Percentiles rank a stretch among this genome's conserved stretches.
These are phyloP conservation scores for Cryptococcus hybrid DNA, from an alignment of 1,284 basidiomycete genomes.

Conservation along the genomic window DNA sequence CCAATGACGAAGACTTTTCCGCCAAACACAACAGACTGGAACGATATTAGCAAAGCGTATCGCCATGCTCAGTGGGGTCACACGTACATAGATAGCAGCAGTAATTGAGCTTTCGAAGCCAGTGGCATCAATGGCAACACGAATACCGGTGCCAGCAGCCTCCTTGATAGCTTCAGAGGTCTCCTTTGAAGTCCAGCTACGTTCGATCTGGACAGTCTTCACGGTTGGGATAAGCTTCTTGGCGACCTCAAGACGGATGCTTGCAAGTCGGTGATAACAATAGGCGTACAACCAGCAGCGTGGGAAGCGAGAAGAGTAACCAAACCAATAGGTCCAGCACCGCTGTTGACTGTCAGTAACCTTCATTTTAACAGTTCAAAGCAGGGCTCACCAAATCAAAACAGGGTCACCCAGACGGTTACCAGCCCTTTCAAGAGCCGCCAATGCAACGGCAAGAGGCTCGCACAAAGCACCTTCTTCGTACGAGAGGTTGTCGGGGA, in stretches of 20 bases:
- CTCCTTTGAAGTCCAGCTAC: too few species aligned
- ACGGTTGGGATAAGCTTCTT: conserved; percentile 55
- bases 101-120: conserved; percentile 85
- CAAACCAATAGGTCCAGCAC: conserved; percentile 57
- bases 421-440: conserved; percentile 54
- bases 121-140: conserved; percentile 55
- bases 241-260: conserved; percentile 57
- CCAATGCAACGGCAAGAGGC: conserved; percentile 56
- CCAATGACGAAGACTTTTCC: conserved; percentile 57
- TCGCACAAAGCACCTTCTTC: conserved; percentile 58
- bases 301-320: conserved; percentile 54
- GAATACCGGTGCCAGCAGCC: conserved; percentile 38
- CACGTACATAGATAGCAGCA: conserved; percentile 65
- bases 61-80: neutral
- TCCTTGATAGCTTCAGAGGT: conserved; percentile 27
- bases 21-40: conserved; percentile 51
- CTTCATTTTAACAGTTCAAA: too few species aligned
- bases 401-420: conserved; percentile 53
- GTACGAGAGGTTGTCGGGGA: conserved; percentile 53
- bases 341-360: conserved; percentile 22
- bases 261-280: conserved; percentile 58
- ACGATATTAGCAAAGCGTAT: neutral
- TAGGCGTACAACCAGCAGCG: conserved; percentile 56
- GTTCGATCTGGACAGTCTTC: conserved; percentile 44
- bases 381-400: conserved; percentile 46